phyloP scores from a whole-genome alignment of 495 filamentous ascomycete genomes.

The Penicillium psychrofluorescens region DNA sequence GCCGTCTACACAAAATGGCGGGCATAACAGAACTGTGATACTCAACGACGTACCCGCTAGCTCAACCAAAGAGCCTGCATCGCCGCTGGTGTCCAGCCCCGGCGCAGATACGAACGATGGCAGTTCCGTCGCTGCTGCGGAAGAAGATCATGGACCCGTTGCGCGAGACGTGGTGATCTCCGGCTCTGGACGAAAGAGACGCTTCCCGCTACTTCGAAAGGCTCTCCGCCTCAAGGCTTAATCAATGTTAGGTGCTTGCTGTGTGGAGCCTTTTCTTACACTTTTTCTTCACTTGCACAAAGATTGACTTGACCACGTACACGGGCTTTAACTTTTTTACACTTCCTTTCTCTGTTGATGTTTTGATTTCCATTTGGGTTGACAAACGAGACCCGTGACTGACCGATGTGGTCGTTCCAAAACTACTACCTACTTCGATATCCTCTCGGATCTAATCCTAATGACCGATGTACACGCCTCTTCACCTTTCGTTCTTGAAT shows the following conservation, averaged over 20 bases:
- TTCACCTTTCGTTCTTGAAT: neutral
- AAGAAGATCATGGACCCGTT: constrained; percentile 4
- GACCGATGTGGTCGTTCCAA: too few relatives aligned
- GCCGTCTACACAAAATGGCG: neutral
- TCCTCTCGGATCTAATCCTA: constrained; percentile 21
- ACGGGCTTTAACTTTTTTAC: neutral
- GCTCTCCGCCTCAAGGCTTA: constrained; percentile 38
- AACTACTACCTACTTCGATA: neutral
- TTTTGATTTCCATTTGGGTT: neutral
- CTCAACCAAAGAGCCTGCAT: constrained; percentile 7
- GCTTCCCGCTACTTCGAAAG: constrained; percentile 41
- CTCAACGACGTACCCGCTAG: constrained; percentile 4
- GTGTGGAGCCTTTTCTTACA: neutral
- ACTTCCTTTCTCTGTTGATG: neutral
- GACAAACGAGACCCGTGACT: too few relatives aligned
- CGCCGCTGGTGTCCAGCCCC: constrained; percentile 9
- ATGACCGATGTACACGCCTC: constrained; percentile 13
- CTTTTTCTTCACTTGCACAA: neutral
- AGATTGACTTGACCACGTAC: neutral
- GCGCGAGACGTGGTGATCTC: constrained; percentile 31
- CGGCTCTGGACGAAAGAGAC: constrained; percentile 41
- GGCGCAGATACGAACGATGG: constrained; percentile 14
- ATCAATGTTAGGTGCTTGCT: neutral
- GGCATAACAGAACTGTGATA: constrained; percentile 2
- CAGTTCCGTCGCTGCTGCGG: constrained; percentile 10